Conservation (phyloP, 148 eudicot species). For the Rhododendron henanense region DNA sequence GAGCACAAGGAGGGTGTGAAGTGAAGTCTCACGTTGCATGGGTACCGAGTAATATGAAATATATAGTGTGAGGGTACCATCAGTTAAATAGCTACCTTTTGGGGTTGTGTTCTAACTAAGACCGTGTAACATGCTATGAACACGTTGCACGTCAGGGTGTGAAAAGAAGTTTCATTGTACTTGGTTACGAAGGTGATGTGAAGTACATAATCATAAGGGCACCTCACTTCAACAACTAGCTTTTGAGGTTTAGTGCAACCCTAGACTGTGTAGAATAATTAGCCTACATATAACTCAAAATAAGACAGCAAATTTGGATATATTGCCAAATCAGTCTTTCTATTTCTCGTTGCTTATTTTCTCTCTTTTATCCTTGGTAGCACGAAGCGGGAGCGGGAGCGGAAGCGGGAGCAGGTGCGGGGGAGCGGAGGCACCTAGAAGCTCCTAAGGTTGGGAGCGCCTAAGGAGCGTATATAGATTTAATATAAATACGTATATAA, state of each 20-base stretch:
- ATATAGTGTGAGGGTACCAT: not conserved
- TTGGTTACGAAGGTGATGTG: not conserved
- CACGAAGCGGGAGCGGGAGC: too few species aligned
- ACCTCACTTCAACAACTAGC: not conserved
- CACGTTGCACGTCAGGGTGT: not conserved
- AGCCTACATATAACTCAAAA: not conserved
- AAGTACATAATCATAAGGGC: not conserved
- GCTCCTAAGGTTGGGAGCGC: too few species aligned
- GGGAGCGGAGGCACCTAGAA: too few species aligned
- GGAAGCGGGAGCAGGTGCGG: too few species aligned
- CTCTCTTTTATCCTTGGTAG: not conserved
- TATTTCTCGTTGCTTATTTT: not conserved
- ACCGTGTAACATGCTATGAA: not conserved
- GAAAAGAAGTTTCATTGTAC: not conserved
- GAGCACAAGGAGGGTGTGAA: not conserved
- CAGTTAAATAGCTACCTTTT: not conserved
- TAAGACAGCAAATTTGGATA: not conserved
- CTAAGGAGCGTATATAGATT: too few species aligned
- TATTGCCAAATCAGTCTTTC: not conserved
- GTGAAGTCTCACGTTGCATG: not conserved
- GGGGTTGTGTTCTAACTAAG: not conserved
- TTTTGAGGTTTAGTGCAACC: not conserved
- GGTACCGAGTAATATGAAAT: not conserved
- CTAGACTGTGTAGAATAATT: not conserved
- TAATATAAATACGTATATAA: too few species aligned